These are phyloP conservation scores for Dendrocalamus latiflorus DNA, from an alignment of 202 grass and related monocot genomes.

Conservation along the genomic window DNA sequence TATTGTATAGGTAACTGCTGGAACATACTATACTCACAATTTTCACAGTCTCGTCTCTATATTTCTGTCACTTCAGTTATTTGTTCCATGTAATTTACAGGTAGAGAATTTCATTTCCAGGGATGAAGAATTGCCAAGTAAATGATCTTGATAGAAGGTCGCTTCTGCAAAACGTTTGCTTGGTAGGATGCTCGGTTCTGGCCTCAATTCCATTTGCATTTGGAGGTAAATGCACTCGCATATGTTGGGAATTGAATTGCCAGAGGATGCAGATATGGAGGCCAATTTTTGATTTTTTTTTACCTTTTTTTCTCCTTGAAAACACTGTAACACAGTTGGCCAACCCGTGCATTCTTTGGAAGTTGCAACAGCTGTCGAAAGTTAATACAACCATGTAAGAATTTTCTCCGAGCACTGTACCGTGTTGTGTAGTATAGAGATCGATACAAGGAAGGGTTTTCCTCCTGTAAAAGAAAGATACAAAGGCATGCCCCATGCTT, in stretches of 20 bases:
- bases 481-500: not conserved
- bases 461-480: conserved; percentile 14
- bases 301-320: not conserved
- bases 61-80: not conserved
- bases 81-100: not conserved
- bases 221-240: not conserved
- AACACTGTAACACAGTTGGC: conserved; percentile 21
- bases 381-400: conserved; percentile 5
- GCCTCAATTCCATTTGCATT: not conserved
- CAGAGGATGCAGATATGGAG: not conserved
- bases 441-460: not conserved
- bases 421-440: conserved; percentile 17
- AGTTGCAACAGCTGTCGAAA: conserved; percentile 4
- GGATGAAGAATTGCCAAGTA: conserved; percentile 22
- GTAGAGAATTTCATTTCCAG: not conserved
- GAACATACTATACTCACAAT: not conserved
- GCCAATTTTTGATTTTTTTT: not conserved
- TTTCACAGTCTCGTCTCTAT: not conserved
- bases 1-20: conserved; percentile 57
- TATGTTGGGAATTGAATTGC: not conserved
- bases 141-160: not conserved
- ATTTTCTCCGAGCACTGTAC: not conserved
- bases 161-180: not conserved
- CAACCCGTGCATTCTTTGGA: conserved; percentile 5
- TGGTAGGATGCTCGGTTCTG: conserved; percentile 19